phyloP scores from a whole-genome alignment of 306 rosid genomes.

The Medicago lupulina region DNA sequence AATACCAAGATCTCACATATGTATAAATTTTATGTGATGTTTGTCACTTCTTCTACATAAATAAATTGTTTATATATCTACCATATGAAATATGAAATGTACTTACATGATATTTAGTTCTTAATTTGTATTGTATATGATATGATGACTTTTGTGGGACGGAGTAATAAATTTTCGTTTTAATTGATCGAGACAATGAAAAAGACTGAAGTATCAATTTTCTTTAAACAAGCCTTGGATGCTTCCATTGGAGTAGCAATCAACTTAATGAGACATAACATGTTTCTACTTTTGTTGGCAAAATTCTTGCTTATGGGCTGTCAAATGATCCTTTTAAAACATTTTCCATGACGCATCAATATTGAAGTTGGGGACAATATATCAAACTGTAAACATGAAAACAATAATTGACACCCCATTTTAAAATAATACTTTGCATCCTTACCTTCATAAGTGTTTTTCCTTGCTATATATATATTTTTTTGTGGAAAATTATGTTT shows the following conservation, averaged over 20 bases:
- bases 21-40: no score
- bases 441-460: no score
- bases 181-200: conserved; percentile 26
- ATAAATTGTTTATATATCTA: no score
- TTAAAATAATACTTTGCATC: not conserved
- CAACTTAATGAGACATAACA: conserved; percentile 26
- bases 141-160: not conserved
- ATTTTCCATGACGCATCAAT: conserved; percentile 7
- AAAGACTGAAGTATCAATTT: not conserved
- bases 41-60: no score
- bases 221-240: conserved; percentile 7
- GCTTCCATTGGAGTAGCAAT: conserved; percentile 1
- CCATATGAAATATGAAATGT: no score
- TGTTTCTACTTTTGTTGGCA: conserved; percentile 23
- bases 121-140: no score
- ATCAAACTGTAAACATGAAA: not conserved
- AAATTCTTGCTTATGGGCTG: not conserved
- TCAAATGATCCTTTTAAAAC: not conserved
- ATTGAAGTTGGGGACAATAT: not conserved
- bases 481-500: no score
- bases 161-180: not conserved
- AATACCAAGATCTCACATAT: no score
- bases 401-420: conserved; percentile 6
- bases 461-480: no score
- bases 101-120: no score